Evolutionary conservation across 768 basidiomycete species (phyloP).

Genomic region (Lentinula lateritia): DNA sequence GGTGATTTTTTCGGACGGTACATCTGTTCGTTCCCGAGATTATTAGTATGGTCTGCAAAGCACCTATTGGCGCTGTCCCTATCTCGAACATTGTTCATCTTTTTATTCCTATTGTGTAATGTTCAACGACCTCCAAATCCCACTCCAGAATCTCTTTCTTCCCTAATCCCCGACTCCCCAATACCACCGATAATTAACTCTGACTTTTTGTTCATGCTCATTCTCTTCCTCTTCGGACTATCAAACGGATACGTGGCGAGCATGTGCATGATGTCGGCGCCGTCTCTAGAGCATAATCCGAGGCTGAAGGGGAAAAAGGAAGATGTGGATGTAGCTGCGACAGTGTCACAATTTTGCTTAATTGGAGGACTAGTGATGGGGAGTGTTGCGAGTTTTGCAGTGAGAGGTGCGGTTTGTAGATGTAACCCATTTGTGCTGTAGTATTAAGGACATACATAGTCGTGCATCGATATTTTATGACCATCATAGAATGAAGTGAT

Average conservation of each 20-base stretch:
- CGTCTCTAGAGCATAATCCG: constrained; percentile 77
- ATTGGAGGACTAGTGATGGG: constrained; percentile 73
- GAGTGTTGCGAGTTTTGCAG: constrained; percentile 77
- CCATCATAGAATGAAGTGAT: no score
- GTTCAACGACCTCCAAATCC: constrained; percentile 41
- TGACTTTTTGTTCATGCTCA: constrained; percentile 68
- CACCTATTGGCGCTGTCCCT: constrained; percentile 60
- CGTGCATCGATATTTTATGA: not conserved
- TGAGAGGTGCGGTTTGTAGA: constrained; percentile 58
- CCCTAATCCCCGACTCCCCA: constrained; percentile 14
- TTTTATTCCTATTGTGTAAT: constrained; percentile 87
- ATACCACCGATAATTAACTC: constrained; percentile 60
- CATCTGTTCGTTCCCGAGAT: constrained; percentile 55
- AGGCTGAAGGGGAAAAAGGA: constrained; percentile 60
- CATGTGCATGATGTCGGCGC: constrained; percentile 75
- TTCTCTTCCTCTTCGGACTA: constrained; percentile 68
- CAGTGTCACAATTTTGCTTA: constrained; percentile 71
- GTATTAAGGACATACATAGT: not conserved
- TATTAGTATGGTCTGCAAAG: constrained; percentile 66
- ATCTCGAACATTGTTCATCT: constrained; percentile 75
- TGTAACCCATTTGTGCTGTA: constrained; percentile 64
- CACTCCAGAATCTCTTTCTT: constrained; percentile 5
- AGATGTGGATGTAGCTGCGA: constrained; percentile 84
- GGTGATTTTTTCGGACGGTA: constrained; percentile 72
- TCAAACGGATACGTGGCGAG: constrained; percentile 81